Conservation (phyloP, 2,329 filamentous ascomycete species). For the Exserohilum turcica region DNA sequence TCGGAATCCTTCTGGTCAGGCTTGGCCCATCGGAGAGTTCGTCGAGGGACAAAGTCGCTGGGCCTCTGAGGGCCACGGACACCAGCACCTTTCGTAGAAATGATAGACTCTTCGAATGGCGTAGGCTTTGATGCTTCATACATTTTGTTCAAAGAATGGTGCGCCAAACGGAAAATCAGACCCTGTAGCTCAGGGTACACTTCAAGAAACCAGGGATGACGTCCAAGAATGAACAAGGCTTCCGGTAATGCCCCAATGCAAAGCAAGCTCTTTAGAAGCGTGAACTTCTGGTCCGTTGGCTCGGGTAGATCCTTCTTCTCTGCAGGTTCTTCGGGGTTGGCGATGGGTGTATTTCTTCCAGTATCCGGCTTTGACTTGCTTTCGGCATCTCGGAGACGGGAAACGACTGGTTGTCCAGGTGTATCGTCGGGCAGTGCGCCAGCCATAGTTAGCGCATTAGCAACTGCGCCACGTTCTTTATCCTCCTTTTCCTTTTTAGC, state of each 20-base stretch:
- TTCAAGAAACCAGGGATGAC: conserved; percentile 90
- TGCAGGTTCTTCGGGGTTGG: conserved; percentile 47
- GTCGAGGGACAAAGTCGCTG: conserved; percentile 63
- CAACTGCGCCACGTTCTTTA: conserved; percentile 67
- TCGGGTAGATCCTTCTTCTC: conserved; percentile 65
- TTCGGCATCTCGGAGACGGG: conserved; percentile 59
- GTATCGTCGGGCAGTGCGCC: conserved; percentile 87
- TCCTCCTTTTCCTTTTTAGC: conserved; percentile 71
- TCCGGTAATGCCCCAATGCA: conserved; percentile 93
- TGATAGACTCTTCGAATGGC: conserved; percentile 50
- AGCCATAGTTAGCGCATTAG: conserved; percentile 86
- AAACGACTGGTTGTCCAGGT: conserved; percentile 49
- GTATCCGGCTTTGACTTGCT: conserved; percentile 56
- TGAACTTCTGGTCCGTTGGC: conserved; percentile 84
- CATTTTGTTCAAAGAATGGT: conserved; percentile 80
- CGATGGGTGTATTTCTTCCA: conserved; percentile 49
- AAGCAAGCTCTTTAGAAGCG: conserved; percentile 81
- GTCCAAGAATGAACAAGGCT: conserved; percentile 86
- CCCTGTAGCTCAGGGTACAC: conserved; percentile 80
- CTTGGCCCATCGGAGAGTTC: conserved; percentile 80
- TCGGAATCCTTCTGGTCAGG: conserved; percentile 77
- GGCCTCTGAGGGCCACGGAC: conserved; percentile 66
- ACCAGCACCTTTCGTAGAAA: conserved; percentile 46
- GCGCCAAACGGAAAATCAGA: conserved; percentile 81
- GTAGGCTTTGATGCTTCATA: conserved; percentile 61